These are phyloP conservation scores for Globisporangium middletonii DNA, from an alignment of 352 stramenopile genomes.

Conservation along the genomic window DNA sequence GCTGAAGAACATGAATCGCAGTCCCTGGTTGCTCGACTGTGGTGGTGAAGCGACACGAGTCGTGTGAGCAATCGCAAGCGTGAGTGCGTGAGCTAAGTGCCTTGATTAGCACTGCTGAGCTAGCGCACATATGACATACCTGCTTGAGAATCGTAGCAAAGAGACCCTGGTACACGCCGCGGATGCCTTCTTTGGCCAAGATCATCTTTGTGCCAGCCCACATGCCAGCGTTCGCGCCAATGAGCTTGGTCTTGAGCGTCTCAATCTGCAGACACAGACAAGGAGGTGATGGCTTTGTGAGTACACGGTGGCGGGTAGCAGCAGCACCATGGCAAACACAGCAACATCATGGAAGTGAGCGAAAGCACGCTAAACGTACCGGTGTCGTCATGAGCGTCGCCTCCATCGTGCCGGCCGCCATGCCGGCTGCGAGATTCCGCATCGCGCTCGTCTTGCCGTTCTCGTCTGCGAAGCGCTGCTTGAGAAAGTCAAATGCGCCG, in stretches of 20 bases:
- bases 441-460: slow-evolving; percentile 87
- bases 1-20: slow-evolving; percentile 97
- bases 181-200: slow-evolving; percentile 86
- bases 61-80: slow-evolving; percentile 5
- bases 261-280: slow-evolving; percentile 57
- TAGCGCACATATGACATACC: slow-evolving; percentile 16
- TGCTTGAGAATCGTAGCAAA: slow-evolving; percentile 94
- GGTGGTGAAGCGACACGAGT: background rate
- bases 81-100: background rate
- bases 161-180: slow-evolving; percentile 92
- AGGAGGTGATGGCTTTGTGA: background rate
- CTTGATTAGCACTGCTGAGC: background rate
- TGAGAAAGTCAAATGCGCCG: slow-evolving; percentile 91
- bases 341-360: background rate
- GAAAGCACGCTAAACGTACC: slow-evolving; percentile 18
- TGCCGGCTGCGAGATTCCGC: slow-evolving; percentile 91
- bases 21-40: slow-evolving; percentile 91
- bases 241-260: slow-evolving; percentile 97
- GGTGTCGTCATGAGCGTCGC: slow-evolving; percentile 93
- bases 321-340: background rate
- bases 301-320: background rate
- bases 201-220: slow-evolving; percentile 90
- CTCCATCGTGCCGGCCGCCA: slow-evolving; percentile 90
- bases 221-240: slow-evolving; percentile 93
- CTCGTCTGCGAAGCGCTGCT: slow-evolving; percentile 75